phyloP scores from a whole-genome alignment of 1,284 basidiomycete species.

The Puccinia triticina region DNA sequence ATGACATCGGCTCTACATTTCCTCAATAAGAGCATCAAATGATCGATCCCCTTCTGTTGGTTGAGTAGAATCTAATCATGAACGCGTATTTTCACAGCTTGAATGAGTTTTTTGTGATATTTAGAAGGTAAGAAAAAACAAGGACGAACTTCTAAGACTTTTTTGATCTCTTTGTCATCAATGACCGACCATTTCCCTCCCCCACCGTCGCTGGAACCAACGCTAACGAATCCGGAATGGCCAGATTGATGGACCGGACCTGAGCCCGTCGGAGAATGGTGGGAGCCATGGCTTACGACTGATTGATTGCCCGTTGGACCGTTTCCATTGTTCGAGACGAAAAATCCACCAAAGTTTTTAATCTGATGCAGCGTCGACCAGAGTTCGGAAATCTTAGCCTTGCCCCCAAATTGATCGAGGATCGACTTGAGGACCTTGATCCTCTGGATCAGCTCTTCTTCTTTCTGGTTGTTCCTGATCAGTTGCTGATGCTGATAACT shows the following conservation, averaged over 20 bases:
- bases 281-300: neutral
- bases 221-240: slow-evolving; percentile 8
- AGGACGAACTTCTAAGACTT: slow-evolving; percentile 39
- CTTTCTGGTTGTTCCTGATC: slow-evolving; percentile 4
- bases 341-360: slow-evolving; percentile 27
- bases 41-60: slow-evolving; percentile 43
- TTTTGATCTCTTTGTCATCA: slow-evolving; percentile 47
- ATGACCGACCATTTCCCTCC: slow-evolving; percentile 34
- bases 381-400: slow-evolving; percentile 32
- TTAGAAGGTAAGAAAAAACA: neutral
- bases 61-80: slow-evolving; percentile 18
- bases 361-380: slow-evolving; percentile 33
- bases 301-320: neutral
- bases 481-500: slow-evolving; percentile 7
- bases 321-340: neutral
- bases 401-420: slow-evolving; percentile 21
- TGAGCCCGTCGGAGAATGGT: neutral
- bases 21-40: slow-evolving; percentile 25
- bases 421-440: slow-evolving; percentile 6
- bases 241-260: neutral
- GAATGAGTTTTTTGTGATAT: neutral
- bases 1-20: slow-evolving; percentile 10
- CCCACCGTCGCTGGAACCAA: neutral
- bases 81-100: neutral
- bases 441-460: slow-evolving; percentile 22